Base-by-base conservation (phyloP, 208 protist species). In the Lotmaria passim region DNA sequence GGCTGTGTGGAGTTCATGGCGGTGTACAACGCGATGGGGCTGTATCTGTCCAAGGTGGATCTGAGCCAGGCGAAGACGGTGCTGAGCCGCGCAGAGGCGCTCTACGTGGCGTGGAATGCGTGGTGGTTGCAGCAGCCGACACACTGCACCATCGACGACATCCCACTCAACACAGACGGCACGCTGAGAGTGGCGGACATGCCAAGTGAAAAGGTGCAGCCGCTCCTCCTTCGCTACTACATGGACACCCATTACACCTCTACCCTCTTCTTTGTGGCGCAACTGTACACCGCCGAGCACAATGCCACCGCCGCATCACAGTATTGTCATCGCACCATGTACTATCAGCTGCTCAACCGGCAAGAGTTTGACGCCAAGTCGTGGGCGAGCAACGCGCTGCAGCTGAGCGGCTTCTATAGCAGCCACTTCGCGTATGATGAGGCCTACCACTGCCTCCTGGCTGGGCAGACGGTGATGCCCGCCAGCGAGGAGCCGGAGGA, bases 261-360 rank as follows among this genome's bases (percentile, higher is more conserved):
- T 5, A 96, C 90, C 23, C 64, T 94, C 17, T 97, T 96, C 78
- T 97, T 92, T 46, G 67, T 97, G 31, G 92, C 92, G 12, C 94
- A 98, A 66, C 79, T 93, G 63, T 85, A 89, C 62, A 81, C 86
- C 0, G 47, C 73, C 17, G 67, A 76, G 65, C 64, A 83, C 39
- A 74, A 92, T 57, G 51, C 80, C 44, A 59, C 62, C 19, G 44
- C 80, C 30, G 86, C 90, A 46, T 84, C 87, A 8, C 71, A 82
- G 34, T 96, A 95, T 77, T 97, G 92, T 64, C 90, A 94, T 60
- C 75, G 87, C 19, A 97, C 94, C 11, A 72, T 98, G 67, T 87
- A 95, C 69, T 75, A 83, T 28, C 92, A 97, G 59, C 78, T 96
- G 24, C 66, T 91, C 55, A 81, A 78, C 56, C 90, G 86, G 48